Evolutionary conservation across 768 basidiomycete genomes (phyloP), one percentile per base, ranked within the genome.

Genomic region (Mycena filopes): DNA sequence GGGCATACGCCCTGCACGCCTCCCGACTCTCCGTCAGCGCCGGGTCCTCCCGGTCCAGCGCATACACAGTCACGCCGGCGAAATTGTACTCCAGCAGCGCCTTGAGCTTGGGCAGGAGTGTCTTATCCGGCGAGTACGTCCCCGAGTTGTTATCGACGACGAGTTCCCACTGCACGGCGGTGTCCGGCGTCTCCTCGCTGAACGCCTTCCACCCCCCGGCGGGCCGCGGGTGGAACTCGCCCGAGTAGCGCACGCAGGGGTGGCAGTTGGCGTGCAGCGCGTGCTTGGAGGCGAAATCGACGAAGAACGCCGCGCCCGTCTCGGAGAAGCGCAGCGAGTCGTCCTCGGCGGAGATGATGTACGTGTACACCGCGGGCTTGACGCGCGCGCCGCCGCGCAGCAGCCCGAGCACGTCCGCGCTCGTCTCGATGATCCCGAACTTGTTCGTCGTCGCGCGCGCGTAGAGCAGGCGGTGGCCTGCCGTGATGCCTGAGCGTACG

Each of bases 121-220:
- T 75, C 56, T 83, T 81, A 72, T 93, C 87, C 1, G 94, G 94
- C 33, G 92, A 84, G 73, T 95, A 95, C 55, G 93, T 96, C 51
- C 94, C 94, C 69, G 87, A 89, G 72, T 92, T 91, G 71, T 96
- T 95, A 75, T 95, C 94, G 71, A 95, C 86, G 66, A 94, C 89
- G 33, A 95, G 75, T 75, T 95, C 92, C 91, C 94, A 96, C 33
- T 79, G 74, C 46, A 90, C 87, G 7, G 84, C 79, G 5, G 80
- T 81, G 68, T 92, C 91, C 2, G 77, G 72, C 1, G 73, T 82
- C 36, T 74, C 76, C 68, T 92, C 90, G 46, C 74, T 79, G 78
- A 93, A 91, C 64, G 73, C 79, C 49, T 76, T 82, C 90, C 87
- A 95, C 3, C 88, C 93, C 54, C 86, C 90, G 57, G 74, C 82